Conservation (phyloP, 2,329 filamentous ascomycete species). For the Aspergillus tanneri region DNA sequence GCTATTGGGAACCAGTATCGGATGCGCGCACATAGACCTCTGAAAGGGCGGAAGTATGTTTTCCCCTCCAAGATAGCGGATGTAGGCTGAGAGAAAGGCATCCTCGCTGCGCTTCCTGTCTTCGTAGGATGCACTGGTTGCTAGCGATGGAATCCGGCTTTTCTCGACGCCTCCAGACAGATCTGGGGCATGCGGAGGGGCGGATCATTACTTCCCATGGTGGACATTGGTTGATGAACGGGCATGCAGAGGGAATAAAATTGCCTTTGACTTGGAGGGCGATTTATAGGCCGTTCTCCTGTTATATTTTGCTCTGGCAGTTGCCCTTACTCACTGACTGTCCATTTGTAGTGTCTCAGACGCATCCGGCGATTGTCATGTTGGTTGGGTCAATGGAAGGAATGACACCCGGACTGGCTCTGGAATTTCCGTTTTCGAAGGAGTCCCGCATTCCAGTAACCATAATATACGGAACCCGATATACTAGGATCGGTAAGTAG, state of each 20-base stretch:
- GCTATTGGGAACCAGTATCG: neutral
- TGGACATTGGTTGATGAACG: neutral
- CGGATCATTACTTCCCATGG: slow-evolving; percentile 1
- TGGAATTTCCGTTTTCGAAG: neutral
- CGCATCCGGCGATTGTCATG: neutral
- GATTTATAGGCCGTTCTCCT: neutral
- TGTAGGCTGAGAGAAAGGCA: neutral
- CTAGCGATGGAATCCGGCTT: neutral
- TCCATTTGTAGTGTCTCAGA: neutral
- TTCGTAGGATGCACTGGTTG: neutral
- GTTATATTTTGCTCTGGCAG: neutral
- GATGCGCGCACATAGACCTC: neutral
- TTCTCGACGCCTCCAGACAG: slow-evolving; percentile 1
- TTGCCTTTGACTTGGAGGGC: neutral
- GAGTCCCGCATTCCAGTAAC: neutral
- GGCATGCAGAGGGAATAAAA: neutral
- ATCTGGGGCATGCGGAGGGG: neutral
- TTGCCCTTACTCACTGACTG: neutral
- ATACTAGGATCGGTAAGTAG: neutral
- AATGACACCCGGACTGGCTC: neutral
- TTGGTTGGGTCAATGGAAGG: neutral
- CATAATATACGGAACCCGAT: neutral
- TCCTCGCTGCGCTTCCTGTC: neutral
- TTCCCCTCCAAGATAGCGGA: neutral
- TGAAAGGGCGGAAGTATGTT: neutral